Evolutionary conservation across 768 basidiomycete genomes (phyloP).

Genomic region (Tylopilus subfusipes): DNA sequence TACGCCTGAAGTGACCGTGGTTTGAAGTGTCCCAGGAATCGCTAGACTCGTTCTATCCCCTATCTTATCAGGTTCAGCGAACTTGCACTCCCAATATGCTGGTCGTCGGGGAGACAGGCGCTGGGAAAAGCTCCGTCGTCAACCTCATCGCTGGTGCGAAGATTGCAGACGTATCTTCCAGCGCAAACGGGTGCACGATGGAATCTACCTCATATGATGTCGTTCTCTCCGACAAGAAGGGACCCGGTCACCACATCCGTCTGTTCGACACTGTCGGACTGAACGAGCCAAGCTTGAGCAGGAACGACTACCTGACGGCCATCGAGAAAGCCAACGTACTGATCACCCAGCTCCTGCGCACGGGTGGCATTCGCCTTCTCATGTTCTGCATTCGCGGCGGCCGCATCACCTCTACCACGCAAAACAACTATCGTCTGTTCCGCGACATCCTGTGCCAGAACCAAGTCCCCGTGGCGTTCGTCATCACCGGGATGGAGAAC

Average conservation of each 20-base stretch:
- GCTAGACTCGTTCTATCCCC: background rate
- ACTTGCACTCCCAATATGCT: constrained; percentile 31
- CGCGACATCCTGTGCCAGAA: constrained; percentile 26
- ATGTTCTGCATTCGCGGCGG: constrained; percentile 33
- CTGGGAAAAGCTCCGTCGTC: constrained; percentile 39
- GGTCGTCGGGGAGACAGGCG: constrained; percentile 32
- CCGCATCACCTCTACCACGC: constrained; percentile 23
- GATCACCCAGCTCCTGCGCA: constrained; percentile 27
- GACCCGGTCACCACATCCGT: constrained; percentile 12
- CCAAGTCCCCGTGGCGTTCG: constrained; percentile 30
- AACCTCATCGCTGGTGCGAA: constrained; percentile 35
- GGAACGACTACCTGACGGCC: constrained; percentile 20
- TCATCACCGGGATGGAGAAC: constrained; percentile 32
- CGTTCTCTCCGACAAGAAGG: constrained; percentile 11
- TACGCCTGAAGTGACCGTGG: background rate
- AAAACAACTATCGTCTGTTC: constrained; percentile 30
- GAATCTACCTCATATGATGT: constrained; percentile 22
- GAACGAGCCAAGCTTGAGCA: constrained; percentile 23
- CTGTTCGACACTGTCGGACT: constrained; percentile 34
- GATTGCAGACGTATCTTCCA: constrained; percentile 26
- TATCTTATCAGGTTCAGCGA: constrained; percentile 13
- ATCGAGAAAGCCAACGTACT: constrained; percentile 31
- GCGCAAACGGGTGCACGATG: constrained; percentile 35
- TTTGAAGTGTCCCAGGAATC: constrained; percentile 5
- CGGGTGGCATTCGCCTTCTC: constrained; percentile 28